Evolutionary conservation across 495 filamentous ascomycete genomes (phyloP).

Genomic region (Echria macrotheca): DNA sequence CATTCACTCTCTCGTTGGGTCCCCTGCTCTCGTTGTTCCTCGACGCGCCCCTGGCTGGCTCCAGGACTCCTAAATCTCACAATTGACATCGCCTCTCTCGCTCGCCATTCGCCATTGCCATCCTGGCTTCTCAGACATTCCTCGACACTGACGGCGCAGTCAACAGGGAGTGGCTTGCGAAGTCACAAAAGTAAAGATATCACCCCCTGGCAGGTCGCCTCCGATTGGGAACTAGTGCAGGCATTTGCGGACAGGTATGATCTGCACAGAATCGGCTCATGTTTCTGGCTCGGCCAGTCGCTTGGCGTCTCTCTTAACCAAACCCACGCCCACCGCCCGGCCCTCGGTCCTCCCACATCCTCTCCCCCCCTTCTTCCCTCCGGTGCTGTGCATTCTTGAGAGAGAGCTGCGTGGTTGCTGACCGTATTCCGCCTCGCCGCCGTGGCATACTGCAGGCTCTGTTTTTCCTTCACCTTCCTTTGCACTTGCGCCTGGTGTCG

Average conservation of each 20-base stretch:
- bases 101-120: constrained; percentile 14
- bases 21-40: background rate
- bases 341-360: constrained; percentile 24
- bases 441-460: constrained; percentile 39
- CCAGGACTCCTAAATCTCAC: constrained; percentile 4
- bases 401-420: constrained; percentile 40
- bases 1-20: background rate
- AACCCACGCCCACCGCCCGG: constrained; percentile 39
- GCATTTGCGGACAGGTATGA: constrained; percentile 51
- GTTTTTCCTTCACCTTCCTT: constrained; percentile 30
- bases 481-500: constrained; percentile 24
- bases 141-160: background rate
- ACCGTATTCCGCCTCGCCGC: constrained; percentile 33
- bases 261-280: constrained; percentile 39
- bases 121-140: background rate
- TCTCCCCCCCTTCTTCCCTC: constrained; percentile 24
- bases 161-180: background rate
- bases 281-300: constrained; percentile 33
- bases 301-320: constrained; percentile 42
- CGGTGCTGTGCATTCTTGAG: constrained; percentile 29
- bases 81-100: background rate
- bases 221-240: constrained; percentile 29
- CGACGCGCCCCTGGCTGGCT: constrained; percentile 17
- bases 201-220: constrained; percentile 11
- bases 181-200: no score